These are phyloP conservation scores for Litsea cubeba DNA, from an alignment of 164 flowering plant species.

Conservation along the genomic window DNA sequence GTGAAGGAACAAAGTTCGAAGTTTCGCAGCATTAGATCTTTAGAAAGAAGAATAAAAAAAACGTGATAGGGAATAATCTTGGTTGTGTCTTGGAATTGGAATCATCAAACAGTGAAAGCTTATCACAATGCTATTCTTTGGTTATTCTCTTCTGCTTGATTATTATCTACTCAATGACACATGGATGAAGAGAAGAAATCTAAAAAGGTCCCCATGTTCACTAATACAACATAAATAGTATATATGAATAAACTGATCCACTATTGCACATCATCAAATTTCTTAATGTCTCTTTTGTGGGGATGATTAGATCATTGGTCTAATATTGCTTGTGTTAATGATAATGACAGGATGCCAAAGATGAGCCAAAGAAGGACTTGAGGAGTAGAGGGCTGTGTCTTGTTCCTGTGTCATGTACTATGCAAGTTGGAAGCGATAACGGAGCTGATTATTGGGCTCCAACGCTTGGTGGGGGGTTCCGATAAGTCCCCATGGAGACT, in stretches of 20 bases:
- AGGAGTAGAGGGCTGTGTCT: constrained; percentile 80
- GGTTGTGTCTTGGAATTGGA: background rate
- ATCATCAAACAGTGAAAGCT: constrained; percentile 8
- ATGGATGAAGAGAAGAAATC: constrained; percentile 48
- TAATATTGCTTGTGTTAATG: background rate
- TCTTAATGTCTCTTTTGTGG: too few relatives aligned
- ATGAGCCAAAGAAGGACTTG: constrained; percentile 53
- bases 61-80: background rate
- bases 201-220: constrained; percentile 29
- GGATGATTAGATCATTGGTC: background rate
- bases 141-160: constrained; percentile 6
- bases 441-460: constrained; percentile 89
- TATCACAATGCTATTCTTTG: constrained; percentile 12
- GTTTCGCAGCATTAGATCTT: constrained; percentile 6
- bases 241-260: too few relatives aligned
- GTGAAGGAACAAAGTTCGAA: constrained; percentile 21
- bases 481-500: constrained; percentile 11
- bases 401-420: constrained; percentile 67
- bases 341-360: constrained; percentile 30
- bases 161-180: constrained; percentile 58
- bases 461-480: constrained; percentile 44
- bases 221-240: background rate
- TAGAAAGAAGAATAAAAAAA: constrained; percentile 7
- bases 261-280: too few relatives aligned
- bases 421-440: constrained; percentile 70